Conservation (phyloP, 345 rosid species). For the Cardamine chenopodiifolia region DNA sequence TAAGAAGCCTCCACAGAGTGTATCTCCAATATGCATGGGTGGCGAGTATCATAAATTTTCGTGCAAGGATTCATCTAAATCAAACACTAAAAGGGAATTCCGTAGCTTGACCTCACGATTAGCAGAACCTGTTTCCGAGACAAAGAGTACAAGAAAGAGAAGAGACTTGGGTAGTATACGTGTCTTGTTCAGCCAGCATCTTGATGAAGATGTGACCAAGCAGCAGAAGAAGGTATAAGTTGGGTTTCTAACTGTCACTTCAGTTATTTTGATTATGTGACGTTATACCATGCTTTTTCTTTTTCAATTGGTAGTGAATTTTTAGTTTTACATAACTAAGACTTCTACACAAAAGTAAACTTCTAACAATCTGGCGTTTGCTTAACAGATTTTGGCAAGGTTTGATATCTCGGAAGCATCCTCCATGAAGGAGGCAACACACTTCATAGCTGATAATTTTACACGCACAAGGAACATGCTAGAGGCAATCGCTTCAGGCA, state of each 20-base stretch:
- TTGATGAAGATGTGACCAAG: conserved; percentile 71
- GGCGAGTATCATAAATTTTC: conserved; percentile 64
- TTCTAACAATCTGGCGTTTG: conserved; percentile 32
- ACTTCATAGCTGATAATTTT: conserved; percentile 71
- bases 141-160: conserved; percentile 67
- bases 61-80: conserved; percentile 57
- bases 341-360: conserved; percentile 2
- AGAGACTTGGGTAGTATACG: conserved; percentile 67
- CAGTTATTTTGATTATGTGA: conserved; percentile 1
- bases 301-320: background rate
- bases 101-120: conserved; percentile 48
- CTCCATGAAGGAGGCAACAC: conserved; percentile 74
- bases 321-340: conserved; percentile 1
- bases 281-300: background rate
- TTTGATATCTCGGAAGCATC: conserved; percentile 63
- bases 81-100: conserved; percentile 53
- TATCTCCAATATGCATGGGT: conserved; percentile 84
- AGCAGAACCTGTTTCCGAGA: conserved; percentile 48
- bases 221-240: conserved; percentile 77
- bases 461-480: conserved; percentile 89
- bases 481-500: conserved; percentile 85
- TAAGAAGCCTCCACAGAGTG: conserved; percentile 50
- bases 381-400: conserved; percentile 64
- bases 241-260: conserved; percentile 6
- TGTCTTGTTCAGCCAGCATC: conserved; percentile 84